Percentiles rank a stretch among this genome's conserved stretches.
Evolutionary conservation across 176 grass and related monocot genomes (phyloP).

Genomic region (Musa schizocarpa): DNA sequence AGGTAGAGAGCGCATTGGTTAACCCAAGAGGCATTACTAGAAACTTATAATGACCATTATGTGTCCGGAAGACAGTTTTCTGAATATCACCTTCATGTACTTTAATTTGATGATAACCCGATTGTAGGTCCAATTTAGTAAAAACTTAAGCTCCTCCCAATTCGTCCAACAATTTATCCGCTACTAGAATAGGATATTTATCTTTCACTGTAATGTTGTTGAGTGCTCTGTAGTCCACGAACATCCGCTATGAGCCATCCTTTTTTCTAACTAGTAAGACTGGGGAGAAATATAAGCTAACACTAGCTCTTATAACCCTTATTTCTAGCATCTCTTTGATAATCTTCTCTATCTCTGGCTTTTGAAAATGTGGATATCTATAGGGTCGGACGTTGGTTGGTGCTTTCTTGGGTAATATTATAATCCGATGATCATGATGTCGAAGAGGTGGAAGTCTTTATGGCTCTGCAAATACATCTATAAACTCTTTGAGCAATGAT

Average conservation of each 20-base stretch:
- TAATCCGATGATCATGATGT: too few relatives aligned
- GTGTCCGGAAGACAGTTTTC: not conserved
- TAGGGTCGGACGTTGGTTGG: too few relatives aligned
- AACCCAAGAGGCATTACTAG: not conserved
- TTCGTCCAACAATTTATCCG: not conserved
- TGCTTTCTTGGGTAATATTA: too few relatives aligned
- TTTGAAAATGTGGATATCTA: too few relatives aligned
- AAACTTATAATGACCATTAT: not conserved
- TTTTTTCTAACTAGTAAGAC: not conserved
- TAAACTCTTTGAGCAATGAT: too few relatives aligned
- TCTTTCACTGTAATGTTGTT: not conserved
- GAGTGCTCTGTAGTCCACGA: not conserved
- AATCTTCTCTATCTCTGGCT: too few relatives aligned
- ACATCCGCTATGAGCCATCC: not conserved
- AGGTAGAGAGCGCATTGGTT: not conserved
- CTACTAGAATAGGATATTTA: not conserved
- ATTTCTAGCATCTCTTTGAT: too few relatives aligned
- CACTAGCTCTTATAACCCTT: too few relatives aligned
- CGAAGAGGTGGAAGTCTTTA: too few relatives aligned
- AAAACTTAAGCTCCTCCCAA: not conserved
- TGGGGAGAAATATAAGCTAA: not conserved
- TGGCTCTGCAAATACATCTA: too few relatives aligned
- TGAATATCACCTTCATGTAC: not conserved
- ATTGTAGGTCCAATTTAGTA: not conserved
- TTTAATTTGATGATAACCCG: not conserved